These are phyloP conservation scores for Pseudevernia furfuracea DNA, from an alignment of 495 filamentous ascomycete genomes.

Conservation along the genomic window DNA sequence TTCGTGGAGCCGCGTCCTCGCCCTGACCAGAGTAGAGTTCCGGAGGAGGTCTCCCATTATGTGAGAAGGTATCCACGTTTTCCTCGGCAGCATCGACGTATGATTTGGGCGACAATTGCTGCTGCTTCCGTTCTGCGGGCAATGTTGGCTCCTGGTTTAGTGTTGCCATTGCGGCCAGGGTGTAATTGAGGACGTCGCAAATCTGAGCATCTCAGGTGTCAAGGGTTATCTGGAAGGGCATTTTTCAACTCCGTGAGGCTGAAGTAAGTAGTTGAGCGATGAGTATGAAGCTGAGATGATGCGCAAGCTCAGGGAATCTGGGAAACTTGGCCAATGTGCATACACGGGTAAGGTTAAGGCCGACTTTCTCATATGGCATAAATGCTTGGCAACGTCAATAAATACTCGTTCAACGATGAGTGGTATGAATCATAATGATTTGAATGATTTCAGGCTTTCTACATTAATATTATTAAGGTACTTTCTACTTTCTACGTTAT, in stretches of 20 bases:
- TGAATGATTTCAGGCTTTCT: neutral
- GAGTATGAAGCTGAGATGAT: neutral
- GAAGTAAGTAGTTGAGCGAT: neutral
- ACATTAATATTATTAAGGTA: neutral
- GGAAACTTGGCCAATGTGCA: neutral
- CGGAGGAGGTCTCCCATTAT: neutral
- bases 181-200: neutral
- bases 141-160: slow-evolving; percentile 16
- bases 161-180: slow-evolving; percentile 10
- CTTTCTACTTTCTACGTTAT: neutral
- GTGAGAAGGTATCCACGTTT: neutral
- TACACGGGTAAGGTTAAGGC: no score
- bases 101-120: slow-evolving; percentile 29
- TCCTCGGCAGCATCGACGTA: slow-evolving; percentile 30
- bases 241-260: neutral
- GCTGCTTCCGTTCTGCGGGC: slow-evolving; percentile 25
- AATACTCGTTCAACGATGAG: no score
- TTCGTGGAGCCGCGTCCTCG: slow-evolving; percentile 23
- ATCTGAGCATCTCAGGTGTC: neutral
- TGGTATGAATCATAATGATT: neutral
- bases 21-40: slow-evolving; percentile 23
- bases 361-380: no score
- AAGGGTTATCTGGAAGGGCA: neutral
- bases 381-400: no score
- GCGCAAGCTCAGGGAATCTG: neutral